phyloP scores from a whole-genome alignment of 1,284 basidiomycete genomes.

The Puccinia triticina region DNA sequence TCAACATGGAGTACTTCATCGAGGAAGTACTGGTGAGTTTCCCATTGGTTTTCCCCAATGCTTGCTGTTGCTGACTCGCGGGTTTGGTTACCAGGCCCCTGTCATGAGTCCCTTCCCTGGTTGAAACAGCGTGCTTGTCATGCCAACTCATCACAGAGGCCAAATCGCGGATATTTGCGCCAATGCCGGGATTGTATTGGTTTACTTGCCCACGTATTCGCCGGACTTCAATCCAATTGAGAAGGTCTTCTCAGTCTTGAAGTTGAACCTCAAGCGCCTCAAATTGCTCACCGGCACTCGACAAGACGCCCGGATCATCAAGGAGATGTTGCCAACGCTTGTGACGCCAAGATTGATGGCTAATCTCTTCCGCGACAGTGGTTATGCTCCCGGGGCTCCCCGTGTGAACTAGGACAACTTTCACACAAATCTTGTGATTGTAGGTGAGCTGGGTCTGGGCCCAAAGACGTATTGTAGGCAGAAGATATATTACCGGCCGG shows the following conservation, averaged over 20 bases:
- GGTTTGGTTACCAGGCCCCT: background rate
- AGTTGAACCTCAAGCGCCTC: background rate
- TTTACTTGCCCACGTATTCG: background rate
- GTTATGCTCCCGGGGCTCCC: too few species aligned
- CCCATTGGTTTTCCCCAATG: background rate
- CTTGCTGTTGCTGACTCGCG: background rate
- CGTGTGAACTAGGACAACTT: too few species aligned
- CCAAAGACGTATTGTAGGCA: too few species aligned
- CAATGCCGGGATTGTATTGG: background rate
- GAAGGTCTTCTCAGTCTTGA: background rate
- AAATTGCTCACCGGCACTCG: background rate
- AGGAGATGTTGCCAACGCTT: background rate
- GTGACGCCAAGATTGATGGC: background rate
- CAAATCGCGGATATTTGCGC: background rate
- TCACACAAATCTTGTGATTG: too few species aligned
- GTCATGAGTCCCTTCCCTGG: conserved; percentile 2
- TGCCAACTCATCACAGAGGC: too few species aligned
- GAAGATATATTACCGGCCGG: too few species aligned
- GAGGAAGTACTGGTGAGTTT: background rate
- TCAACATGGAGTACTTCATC: conserved; percentile 2
- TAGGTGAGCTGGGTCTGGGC: too few species aligned
- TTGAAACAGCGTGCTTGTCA: background rate
- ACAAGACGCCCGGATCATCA: background rate
- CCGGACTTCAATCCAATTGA: conserved; percentile 9
- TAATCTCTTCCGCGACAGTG: background rate